These are phyloP conservation scores for Coleophoma crateriformis DNA, from an alignment of 2,329 filamentous ascomycete species.

Conservation along the genomic window DNA sequence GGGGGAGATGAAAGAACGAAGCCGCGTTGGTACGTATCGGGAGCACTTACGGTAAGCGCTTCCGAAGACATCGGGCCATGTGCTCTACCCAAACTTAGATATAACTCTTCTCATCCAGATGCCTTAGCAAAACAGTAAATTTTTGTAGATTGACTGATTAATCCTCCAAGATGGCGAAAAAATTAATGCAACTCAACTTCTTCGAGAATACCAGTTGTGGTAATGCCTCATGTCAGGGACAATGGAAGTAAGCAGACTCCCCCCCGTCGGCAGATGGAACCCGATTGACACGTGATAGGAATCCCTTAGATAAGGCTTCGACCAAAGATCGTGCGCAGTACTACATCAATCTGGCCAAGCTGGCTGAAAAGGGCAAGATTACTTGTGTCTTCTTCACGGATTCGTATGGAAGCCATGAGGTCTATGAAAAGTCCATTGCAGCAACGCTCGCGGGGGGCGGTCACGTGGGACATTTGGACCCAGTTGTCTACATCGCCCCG, in stretches of 20 bases:
- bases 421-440: background rate
- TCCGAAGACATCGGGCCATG: too few relatives aligned
- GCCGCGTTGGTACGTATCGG: too few relatives aligned
- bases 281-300: background rate
- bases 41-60: too few relatives aligned
- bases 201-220: background rate
- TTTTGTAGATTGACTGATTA: too few relatives aligned
- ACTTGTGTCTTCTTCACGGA: background rate
- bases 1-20: too few relatives aligned
- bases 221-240: background rate
- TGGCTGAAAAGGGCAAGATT: background rate
- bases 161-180: background rate
- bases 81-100: too few relatives aligned
- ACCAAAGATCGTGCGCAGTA: background rate
- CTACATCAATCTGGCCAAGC: background rate
- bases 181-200: background rate
- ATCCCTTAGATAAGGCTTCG: background rate
- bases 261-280: background rate
- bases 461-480: slow-evolving; percentile 30
- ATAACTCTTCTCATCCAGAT: too few relatives aligned
- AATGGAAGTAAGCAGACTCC: background rate
- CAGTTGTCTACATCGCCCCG: slow-evolving; percentile 52
- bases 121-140: too few relatives aligned
- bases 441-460: background rate
- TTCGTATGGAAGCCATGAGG: background rate